Base-by-base conservation (phyloP, 176 grass and related monocot species). In the Ampelocalamus luodianensis region DNA sequence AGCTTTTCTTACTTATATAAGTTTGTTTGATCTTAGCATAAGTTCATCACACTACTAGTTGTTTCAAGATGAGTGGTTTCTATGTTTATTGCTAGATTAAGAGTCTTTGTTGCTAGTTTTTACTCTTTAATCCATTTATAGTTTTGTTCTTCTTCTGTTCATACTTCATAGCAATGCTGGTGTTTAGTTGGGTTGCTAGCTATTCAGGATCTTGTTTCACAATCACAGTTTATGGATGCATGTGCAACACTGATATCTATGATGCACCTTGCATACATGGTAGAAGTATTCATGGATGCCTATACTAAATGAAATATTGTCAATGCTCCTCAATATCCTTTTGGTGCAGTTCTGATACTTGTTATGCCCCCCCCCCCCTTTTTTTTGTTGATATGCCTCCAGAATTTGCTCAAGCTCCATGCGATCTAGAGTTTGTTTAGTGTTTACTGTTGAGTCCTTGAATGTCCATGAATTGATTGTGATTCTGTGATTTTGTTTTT, bases 251-350 rank as follows among this genome's bases (percentile, higher is more conserved):
- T 1, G 18, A 37, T 75, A 15, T 32, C 24, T 72, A 50, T 72
- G 72, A 32, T 50, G 37, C 32, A 65, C 46, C 45, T 80, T 48
- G 20, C 29, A 68, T 68, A 68, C 24, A 29, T 51, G 77, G 61
- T 80, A 79, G 61, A 69, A 70, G 34, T 81, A 69, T 81, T 15
- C 62, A 67, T 65, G 62, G 22, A 67, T 34, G 61, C 5, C 6
- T 65, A 65, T 17, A 49, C 27, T 11, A 23, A 49, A 46, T 49
- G 4, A 62, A 43, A 29, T n/a, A 65, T 12, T 49, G 32, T 48
- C 59, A 34, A 79, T 34, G 15, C 51, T 6, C 5, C 16, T 54
- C 49, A 17, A 51, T 51, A 51, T 17, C 49, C 15, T 51, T 51
- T 51, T 48, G 49, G 49, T 17, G 49, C 49, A 51, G 4, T 51